Conservation (phyloP, 108 stramenopile species). For the Cyclotella baltica region DNA sequence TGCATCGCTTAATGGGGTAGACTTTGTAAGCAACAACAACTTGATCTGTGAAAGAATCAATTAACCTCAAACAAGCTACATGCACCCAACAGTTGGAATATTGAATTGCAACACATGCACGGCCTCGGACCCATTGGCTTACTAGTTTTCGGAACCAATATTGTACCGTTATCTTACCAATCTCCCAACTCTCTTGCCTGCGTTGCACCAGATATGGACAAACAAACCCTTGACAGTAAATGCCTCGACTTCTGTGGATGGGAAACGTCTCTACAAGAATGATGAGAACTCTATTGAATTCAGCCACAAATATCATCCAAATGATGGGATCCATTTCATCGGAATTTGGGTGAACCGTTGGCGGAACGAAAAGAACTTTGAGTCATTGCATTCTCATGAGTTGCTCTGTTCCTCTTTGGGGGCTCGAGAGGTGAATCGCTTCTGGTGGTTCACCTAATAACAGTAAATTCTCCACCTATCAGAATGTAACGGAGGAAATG, state of each 20-base stretch:
- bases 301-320: conserved; percentile 26
- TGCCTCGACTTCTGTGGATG: conserved; percentile 43
- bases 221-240: neutral
- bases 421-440: conserved; percentile 4
- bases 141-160: conserved; percentile 36
- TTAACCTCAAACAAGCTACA: conserved; percentile 28
- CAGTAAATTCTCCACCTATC: too few species aligned
- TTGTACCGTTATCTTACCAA: conserved; percentile 16
- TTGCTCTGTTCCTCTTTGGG: conserved; percentile 39
- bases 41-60: conserved; percentile 33
- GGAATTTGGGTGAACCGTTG: conserved; percentile 37
- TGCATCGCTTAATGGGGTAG: conserved; percentile 30
- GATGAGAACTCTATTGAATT: conserved; percentile 18
- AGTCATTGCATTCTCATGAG: conserved; percentile 17
- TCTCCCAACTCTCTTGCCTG: conserved; percentile 32
- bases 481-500: too few species aligned
- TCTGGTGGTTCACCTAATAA: too few species aligned
- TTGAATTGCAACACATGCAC: conserved; percentile 14
- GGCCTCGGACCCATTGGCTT: conserved; percentile 12
- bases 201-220: conserved; percentile 9
- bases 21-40: conserved; percentile 24
- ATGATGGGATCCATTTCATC: conserved; percentile 23
- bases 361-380: conserved; percentile 29
- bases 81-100: conserved; percentile 34
- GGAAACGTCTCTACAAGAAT: conserved; percentile 19